A percentile compares a stretch with the other conserved stretches of the same genome.
phyloP scores from a whole-genome alignment of 768 basidiomycete species.

The Vararia minispora region DNA sequence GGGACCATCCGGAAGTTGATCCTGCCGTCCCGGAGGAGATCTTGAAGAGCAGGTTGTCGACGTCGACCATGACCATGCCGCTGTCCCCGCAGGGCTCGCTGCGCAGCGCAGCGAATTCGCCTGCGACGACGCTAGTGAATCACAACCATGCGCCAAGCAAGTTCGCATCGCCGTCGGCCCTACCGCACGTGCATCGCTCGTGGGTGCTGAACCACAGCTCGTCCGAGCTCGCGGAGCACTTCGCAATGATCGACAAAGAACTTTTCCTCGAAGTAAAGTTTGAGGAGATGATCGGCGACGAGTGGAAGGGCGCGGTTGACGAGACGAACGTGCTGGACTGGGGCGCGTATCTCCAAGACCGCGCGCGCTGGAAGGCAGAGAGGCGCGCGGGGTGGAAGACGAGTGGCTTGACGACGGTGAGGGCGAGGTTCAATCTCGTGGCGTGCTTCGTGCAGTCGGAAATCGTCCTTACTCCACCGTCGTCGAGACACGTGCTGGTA shows the following conservation, averaged over 20 bases:
- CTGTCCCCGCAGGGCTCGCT: slow-evolving; percentile 17
- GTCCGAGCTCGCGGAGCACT: slow-evolving; percentile 59
- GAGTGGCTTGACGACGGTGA: slow-evolving; percentile 59
- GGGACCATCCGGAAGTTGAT: slow-evolving; percentile 41
- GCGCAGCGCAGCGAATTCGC: slow-evolving; percentile 1
- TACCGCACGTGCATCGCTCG: slow-evolving; percentile 43
- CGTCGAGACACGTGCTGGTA: slow-evolving; percentile 53
- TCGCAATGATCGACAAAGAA: slow-evolving; percentile 83
- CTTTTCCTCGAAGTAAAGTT: slow-evolving; percentile 77
- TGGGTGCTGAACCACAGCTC: slow-evolving; percentile 60
- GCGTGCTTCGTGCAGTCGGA: slow-evolving; percentile 75
- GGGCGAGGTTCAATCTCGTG: slow-evolving; percentile 78
- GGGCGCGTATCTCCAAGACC: slow-evolving; percentile 70
- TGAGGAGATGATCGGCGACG: slow-evolving; percentile 73
- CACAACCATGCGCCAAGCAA: too few relatives aligned
- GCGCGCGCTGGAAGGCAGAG: slow-evolving; percentile 57
- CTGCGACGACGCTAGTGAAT: slow-evolving; percentile 7
- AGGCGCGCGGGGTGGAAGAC: slow-evolving; percentile 47
- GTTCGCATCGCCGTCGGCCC: slow-evolving; percentile 1
- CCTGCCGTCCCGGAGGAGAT: slow-evolving; percentile 62
- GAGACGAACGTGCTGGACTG: slow-evolving; percentile 70
- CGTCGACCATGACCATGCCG: slow-evolving; percentile 25
- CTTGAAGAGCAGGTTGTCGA: slow-evolving; percentile 43
- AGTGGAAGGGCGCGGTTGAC: slow-evolving; percentile 53
- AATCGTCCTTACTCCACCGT: slow-evolving; percentile 61